Evolutionary conservation across 2,329 filamentous ascomycete genomes (phyloP).

Genomic region (Meredithiella fracta): DNA sequence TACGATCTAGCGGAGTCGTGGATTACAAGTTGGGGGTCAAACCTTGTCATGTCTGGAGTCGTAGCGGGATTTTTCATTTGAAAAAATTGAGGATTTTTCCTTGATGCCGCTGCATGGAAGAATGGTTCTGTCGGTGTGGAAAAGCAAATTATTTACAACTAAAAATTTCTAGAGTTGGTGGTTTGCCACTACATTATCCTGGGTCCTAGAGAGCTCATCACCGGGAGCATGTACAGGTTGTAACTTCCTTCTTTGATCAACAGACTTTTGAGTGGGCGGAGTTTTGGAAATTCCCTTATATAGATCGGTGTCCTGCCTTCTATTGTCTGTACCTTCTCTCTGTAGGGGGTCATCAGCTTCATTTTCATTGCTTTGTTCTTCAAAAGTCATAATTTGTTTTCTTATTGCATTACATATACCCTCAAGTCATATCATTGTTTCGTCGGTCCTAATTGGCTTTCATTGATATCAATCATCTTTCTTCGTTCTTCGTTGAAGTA

Average conservation of each 20-base stretch:
- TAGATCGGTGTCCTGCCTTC: background rate
- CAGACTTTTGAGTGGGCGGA: background rate
- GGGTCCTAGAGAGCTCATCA: background rate
- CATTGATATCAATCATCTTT: background rate
- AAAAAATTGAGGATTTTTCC: conserved; percentile 1
- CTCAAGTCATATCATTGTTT: background rate
- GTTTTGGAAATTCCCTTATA: no score
- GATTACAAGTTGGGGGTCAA: background rate
- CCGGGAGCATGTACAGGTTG: background rate
- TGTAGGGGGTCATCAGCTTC: background rate
- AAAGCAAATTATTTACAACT: background rate
- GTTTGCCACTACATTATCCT: background rate
- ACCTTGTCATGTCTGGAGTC: background rate
- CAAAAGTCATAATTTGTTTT: background rate
- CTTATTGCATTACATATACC: background rate
- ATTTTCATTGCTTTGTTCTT: background rate
- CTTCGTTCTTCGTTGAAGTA: background rate
- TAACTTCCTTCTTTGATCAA: background rate
- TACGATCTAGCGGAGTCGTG: background rate
- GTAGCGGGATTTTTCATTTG: background rate
- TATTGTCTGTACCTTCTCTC: background rate
- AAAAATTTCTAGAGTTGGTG: background rate
- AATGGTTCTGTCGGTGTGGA: background rate
- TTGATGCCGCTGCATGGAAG: background rate
- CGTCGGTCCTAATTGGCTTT: background rate